A percentile compares a stretch with the other conserved stretches of the same genome.
These are phyloP conservation scores for Kwoniella sp. DNA, from an alignment of 768 basidiomycete species.

Conservation along the genomic window DNA sequence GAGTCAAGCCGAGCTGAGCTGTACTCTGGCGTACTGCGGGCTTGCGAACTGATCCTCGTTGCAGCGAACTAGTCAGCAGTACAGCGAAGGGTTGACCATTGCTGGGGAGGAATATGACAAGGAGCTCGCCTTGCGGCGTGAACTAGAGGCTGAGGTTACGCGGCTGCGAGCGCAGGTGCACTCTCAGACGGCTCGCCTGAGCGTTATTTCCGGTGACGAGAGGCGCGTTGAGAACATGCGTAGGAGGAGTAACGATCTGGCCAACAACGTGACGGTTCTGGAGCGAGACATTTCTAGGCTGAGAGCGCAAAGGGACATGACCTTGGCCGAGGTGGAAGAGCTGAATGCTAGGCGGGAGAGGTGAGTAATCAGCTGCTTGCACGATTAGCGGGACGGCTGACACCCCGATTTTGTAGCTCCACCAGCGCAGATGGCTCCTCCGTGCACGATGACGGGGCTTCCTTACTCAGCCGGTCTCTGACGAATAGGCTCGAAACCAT, in stretches of 20 bases:
- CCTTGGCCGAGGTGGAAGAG: conserved; percentile 89
- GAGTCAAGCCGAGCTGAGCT: too few relatives aligned
- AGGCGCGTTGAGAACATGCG: conserved; percentile 70
- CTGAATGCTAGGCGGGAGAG: conserved; percentile 64
- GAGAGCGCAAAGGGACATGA: conserved; percentile 82
- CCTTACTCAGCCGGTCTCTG: conserved; percentile 60
- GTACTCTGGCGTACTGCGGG: too few relatives aligned
- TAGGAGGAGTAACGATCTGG: conserved; percentile 72
- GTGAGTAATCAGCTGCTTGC: too few relatives aligned
- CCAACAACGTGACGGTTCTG: conserved; percentile 67
- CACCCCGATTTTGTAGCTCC: not conserved
- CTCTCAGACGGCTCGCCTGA: conserved; percentile 80
- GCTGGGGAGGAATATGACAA: conserved; percentile 92
- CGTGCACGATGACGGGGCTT: conserved; percentile 12
- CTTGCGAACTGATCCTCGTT: conserved; percentile 1
- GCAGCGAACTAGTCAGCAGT: conserved; percentile 85
- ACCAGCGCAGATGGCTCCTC: not conserved
- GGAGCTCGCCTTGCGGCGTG: conserved; percentile 78
- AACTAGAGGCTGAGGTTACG: conserved; percentile 87
- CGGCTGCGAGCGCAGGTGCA: conserved; percentile 77
- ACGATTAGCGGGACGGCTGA: too few relatives aligned
- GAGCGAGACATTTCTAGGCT: conserved; percentile 83
- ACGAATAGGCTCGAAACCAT: conserved; percentile 80
- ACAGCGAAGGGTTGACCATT: conserved; percentile 84
- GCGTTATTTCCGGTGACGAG: conserved; percentile 75